Evolutionary conservation across 192 early-diverging fungal genomes (phyloP), one percentile per base, ranked within the genome.

Genomic region (Phycomyces nitens): DNA sequence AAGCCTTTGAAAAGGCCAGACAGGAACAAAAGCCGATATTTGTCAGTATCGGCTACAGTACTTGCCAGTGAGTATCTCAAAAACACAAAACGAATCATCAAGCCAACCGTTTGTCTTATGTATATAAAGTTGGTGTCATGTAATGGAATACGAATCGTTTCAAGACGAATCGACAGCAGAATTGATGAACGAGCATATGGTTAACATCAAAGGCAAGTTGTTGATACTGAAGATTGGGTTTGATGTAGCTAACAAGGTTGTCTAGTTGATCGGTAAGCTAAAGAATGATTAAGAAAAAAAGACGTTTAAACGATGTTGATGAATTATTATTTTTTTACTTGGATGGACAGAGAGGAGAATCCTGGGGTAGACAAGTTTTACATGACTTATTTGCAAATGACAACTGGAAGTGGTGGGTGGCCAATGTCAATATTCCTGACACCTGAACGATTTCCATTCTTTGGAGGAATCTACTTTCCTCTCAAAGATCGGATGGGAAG

Each of bases 121-220:
- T n/a, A n/a, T n/a, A n/a, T n/a, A n/a, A 51, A 74, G 74, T 51
- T 81, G 80, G 82, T 84, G 82, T 70, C 86, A 87, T 73, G 86
- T 86, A 7, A 88, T 88, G 86, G 78, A 80, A 44, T 76, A 84
- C 54, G 86, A 88, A 65, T 84, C 79, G 8, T 88, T 88, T 58
- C 80, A 88, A 56, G 80, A 77, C 60, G 70, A 75, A 43, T 59
- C 54, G n/a, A 70, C 80, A 27, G 86, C 86, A 1, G 47, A 75
- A 22, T 43, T 85, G 5, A 85, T 88, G 82, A 88, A 88, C 60
- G 62, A 77, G 11, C 41, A 75, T 53, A 86, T 76, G 77, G 80
- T 88, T 11, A 82, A 74, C 60, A 68, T 88, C 50, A 88, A 34
- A 34, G 29, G 29, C 29, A 34, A 34, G 29, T 34, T 34, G n/a